Evolutionary conservation across 768 basidiomycete genomes (phyloP).

Genomic region (Crepidotus variabilis): DNA sequence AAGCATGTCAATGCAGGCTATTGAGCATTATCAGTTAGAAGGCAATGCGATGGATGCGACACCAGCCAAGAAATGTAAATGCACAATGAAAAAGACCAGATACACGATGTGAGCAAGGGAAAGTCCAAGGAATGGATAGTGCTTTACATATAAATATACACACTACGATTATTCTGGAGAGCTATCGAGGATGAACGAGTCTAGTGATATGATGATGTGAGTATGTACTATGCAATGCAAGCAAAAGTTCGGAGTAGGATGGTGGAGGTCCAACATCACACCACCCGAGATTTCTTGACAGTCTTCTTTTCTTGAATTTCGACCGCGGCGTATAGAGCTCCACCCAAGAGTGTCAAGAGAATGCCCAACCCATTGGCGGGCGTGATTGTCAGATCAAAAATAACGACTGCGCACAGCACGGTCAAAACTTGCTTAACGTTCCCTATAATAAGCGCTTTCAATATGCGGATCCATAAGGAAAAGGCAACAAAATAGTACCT

Average conservation of each 20-base stretch:
- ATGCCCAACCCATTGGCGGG: constrained; percentile 82
- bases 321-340: constrained; percentile 73
- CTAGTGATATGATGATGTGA: too few relatives aligned
- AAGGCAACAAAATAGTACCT: constrained; percentile 34
- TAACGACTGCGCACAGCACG: constrained; percentile 73
- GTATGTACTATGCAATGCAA: too few relatives aligned
- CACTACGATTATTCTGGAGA: neutral
- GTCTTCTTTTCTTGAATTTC: constrained; percentile 51
- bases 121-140: neutral
- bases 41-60: too few relatives aligned
- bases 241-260: too few relatives aligned
- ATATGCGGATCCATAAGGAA: neutral
- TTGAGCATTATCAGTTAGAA: too few relatives aligned
- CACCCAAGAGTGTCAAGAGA: constrained; percentile 77
- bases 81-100: neutral
- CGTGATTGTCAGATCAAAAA: constrained; percentile 84
- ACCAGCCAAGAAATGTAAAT: neutral
- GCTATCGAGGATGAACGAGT: too few relatives aligned
- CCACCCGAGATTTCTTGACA: neutral
- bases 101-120: neutral
- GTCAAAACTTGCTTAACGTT: constrained; percentile 95
- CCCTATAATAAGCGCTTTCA: constrained; percentile 34
- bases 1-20: too few relatives aligned
- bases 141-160: neutral
- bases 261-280: neutral